Conservation (phyloP, 371 early-diverging fungal genomes). For the Funneliformis caledonium region DNA sequence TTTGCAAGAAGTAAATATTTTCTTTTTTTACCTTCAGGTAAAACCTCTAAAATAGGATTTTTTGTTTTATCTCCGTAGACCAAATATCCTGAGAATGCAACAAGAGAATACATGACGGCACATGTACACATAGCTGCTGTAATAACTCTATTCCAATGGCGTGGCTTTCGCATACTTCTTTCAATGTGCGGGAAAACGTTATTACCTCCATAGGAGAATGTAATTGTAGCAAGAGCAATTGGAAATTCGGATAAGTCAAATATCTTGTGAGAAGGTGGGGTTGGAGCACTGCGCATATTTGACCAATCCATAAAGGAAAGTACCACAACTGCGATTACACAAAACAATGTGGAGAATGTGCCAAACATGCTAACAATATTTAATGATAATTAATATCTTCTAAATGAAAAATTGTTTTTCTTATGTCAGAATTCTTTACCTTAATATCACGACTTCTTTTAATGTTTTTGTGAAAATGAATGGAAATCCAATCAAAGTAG, state of each 20-base stretch:
- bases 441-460: slow-evolving; percentile 40
- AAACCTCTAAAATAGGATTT: slow-evolving; percentile 72
- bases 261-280: slow-evolving; percentile 48
- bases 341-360: slow-evolving; percentile 57
- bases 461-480: slow-evolving; percentile 33
- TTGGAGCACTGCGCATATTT: slow-evolving; percentile 45
- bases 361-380: slow-evolving; percentile 56
- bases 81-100: slow-evolving; percentile 82
- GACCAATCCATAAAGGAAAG: slow-evolving; percentile 47
- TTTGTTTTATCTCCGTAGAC: slow-evolving; percentile 71
- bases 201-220: slow-evolving; percentile 83
- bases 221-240: slow-evolving; percentile 61
- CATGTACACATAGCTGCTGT: slow-evolving; percentile 74
- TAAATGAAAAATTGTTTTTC: neutral
- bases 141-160: slow-evolving; percentile 73
- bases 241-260: slow-evolving; percentile 54
- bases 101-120: slow-evolving; percentile 72
- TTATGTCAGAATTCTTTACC: neutral
- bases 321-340: slow-evolving; percentile 53
- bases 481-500: slow-evolving; percentile 31
- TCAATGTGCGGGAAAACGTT: slow-evolving; percentile 69
- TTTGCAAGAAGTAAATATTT: neutral
- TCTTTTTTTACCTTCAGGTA: slow-evolving; percentile 63
- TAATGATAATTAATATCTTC: neutral
- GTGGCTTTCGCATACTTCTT: slow-evolving; percentile 60